Evolutionary conservation across 176 grass and related monocot genomes (phyloP).

Genomic region (sorghum (Sorghum bicolor)): Sorghum_bicolor_NCBIv3 NC_012877.2:807001-807500

Average conservation of each 20-base stretch:
- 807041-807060: no score
- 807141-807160: no score
- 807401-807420: no score
- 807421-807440: no score
- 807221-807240: constrained; percentile 8
- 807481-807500: not conserved
- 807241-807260: not conserved
- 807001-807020: no score
- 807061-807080: no score
- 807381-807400: not conserved
- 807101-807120: no score
- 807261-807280: not conserved
- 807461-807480: not conserved
- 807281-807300: constrained; percentile 4
- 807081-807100: no score
- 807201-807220: not conserved
- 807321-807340: constrained; percentile 2
- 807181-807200: not conserved
- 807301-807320: not conserved
- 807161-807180: not conserved
- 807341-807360: not conserved
- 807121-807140: no score
- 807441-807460: no score
- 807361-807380: not conserved
- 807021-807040: no score